phyloP scores from a whole-genome alignment of 768 basidiomycete genomes.

The Auricularia sp. region DNA sequence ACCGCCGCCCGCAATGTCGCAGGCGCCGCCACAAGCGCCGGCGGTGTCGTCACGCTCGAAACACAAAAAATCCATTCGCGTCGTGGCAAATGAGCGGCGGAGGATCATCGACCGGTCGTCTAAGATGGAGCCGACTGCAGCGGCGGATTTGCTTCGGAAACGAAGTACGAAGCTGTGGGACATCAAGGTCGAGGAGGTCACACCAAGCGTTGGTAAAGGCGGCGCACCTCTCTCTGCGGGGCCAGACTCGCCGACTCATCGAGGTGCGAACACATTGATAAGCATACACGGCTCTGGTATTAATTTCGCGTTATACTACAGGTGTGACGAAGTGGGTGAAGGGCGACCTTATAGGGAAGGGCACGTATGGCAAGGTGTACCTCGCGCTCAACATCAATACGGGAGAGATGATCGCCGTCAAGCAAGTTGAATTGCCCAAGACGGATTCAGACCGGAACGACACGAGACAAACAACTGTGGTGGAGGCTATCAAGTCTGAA shows the following conservation, averaged over 20 bases:
- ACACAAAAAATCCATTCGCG: constrained; percentile 85
- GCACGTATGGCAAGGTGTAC: constrained; percentile 39
- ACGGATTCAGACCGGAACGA: constrained; percentile 33
- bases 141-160: constrained; percentile 50
- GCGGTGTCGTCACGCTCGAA: constrained; percentile 35
- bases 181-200: constrained; percentile 86
- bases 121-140: constrained; percentile 41
- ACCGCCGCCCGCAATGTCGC: constrained; percentile 16
- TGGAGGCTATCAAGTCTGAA: constrained; percentile 35
- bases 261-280: constrained; percentile 41
- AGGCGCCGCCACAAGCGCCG: not conserved
- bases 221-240: constrained; percentile 27
- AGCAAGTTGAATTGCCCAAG: constrained; percentile 39
- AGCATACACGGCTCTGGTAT: constrained; percentile 1
- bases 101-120: constrained; percentile 62
- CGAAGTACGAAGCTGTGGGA: constrained; percentile 96
- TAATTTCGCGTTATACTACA: constrained; percentile 23
- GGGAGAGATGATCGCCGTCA: constrained; percentile 40
- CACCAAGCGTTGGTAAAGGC: constrained; percentile 54
- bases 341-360: constrained; percentile 40
- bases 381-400: constrained; percentile 36
- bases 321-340: constrained; percentile 72
- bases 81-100: constrained; percentile 85
- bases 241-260: constrained; percentile 51
- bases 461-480: constrained; percentile 27